phyloP scores from a whole-genome alignment of 225 moss, liverwort and hornwort species.

The Polytrichum formosum region DNA sequence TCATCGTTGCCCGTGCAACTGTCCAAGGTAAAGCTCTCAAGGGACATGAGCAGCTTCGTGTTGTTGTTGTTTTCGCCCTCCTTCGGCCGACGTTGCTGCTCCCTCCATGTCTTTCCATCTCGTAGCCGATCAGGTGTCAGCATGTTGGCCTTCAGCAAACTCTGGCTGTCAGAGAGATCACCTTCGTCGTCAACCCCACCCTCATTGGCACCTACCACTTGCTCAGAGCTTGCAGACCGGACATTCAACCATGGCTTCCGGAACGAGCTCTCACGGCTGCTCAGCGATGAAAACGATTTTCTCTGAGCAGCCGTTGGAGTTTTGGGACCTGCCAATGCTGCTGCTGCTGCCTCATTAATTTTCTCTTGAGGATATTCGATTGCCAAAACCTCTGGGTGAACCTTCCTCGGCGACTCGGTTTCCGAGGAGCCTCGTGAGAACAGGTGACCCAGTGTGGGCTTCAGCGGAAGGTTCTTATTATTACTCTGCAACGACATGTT shows the following conservation, averaged over 20 bases:
- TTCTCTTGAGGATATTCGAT: no score
- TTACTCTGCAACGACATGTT: not conserved
- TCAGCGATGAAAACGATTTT: conserved; percentile 2
- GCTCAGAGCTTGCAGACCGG: not conserved
- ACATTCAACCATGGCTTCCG: not conserved
- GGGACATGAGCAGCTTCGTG: conserved; percentile 32
- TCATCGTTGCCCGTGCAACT: no score
- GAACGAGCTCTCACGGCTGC: not conserved
- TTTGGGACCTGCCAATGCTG: not conserved
- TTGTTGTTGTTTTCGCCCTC: conserved; percentile 20
- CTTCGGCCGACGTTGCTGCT: conserved; percentile 18
- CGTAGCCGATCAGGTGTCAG: conserved; percentile 33
- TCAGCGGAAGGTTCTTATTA: not conserved
- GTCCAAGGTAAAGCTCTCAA: conserved; percentile 11
- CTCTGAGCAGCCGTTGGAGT: not conserved
- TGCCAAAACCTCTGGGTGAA: conserved; percentile 11
- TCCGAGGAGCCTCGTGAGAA: conserved; percentile 23
- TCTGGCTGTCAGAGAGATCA: conserved; percentile 31
- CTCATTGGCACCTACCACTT: no score
- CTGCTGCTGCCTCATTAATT: not conserved
- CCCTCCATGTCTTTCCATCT: conserved; percentile 35
- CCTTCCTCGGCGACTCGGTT: conserved; percentile 25
- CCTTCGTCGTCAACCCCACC: conserved; percentile 10
- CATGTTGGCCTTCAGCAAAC: conserved; percentile 37
- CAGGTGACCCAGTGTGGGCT: conserved; percentile 27